Conservation (phyloP, 148 eudicot species). For the Spergularia marina region DNA sequence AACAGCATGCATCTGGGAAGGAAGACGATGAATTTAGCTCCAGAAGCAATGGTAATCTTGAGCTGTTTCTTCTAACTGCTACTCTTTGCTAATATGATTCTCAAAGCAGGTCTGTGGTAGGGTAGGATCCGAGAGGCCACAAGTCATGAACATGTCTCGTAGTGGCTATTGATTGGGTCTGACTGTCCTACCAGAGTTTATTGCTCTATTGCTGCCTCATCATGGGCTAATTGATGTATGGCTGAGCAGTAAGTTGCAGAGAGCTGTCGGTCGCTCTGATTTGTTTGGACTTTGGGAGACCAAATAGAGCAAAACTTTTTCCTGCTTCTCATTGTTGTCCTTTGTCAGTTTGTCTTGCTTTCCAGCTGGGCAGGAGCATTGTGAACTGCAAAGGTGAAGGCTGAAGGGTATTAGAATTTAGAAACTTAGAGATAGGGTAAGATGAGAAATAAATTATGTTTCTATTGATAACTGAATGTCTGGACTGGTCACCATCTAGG, state of each 20-base stretch:
- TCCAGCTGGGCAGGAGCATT: too few relatives aligned
- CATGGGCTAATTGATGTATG: neutral
- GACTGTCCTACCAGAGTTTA: too few relatives aligned
- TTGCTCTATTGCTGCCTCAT: neutral
- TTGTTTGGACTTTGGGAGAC: neutral
- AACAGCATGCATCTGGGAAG: conserved; percentile 41
- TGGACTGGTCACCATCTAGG: too few relatives aligned
- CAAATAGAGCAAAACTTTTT: neutral
- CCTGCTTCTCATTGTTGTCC: neutral
- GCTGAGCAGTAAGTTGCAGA: neutral
- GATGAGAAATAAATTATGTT: too few relatives aligned
- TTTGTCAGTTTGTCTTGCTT: too few relatives aligned
- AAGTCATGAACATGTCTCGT: neutral
- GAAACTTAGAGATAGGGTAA: too few relatives aligned
- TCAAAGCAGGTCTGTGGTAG: neutral
- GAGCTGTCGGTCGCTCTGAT: neutral
- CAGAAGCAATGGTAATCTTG: conserved; percentile 34
- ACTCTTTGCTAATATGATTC: neutral
- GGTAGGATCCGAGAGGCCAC: neutral
- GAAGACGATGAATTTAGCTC: conserved; percentile 33
- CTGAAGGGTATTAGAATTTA: too few relatives aligned
- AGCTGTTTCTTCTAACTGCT: neutral
- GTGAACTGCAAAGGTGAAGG: too few relatives aligned
- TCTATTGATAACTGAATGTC: too few relatives aligned
- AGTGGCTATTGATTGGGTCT: neutral